Evolutionary conservation across 2,329 filamentous ascomycete species (phyloP), one percentile per base, ranked within the genome.

Genomic region (Monilinia aucupariae): DNA sequence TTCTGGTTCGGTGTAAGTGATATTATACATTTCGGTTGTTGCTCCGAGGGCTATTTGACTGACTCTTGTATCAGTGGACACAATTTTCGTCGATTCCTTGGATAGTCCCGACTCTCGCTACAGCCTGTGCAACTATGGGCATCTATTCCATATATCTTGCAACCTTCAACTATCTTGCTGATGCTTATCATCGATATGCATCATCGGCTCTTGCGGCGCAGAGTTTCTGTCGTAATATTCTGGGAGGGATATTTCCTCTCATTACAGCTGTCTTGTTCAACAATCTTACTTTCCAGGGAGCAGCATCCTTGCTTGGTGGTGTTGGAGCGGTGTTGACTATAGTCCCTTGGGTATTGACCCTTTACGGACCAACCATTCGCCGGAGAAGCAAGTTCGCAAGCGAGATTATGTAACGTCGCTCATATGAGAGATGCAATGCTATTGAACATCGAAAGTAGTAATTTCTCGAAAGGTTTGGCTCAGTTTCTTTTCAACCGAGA

Each of bases 121-220:
- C 96, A 41, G 84, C 81, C 0, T 83, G 91, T 64, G 87, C 91
- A 0, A 93, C 89, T 0, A 89, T 93, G 79, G 88, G 92, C 34
- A 96, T 97, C 67, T 93, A 91, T 74, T 87, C 85, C 48, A 85
- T 97, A 43, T 96, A 96, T 72, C 81, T 97, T 1, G 88, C 92
- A 3, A 90, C 91, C 0, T 96, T 97, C 78, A 97, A 97, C 73
- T 97, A 96, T 70, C 81, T 97, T 1, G 91, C 92, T 25, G 92
- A 97, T 72, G 88, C 87, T 1, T 97, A 96, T 74, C 88, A 92
- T 72, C 80, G 83, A 2, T 96, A 93, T 70, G 91, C 92, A 0
- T 91, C 87, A 47, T 94, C 90, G 0, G 92, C 92, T 0, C 78
- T 96, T 7, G 92, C 92, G 0, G 91, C 92, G 0, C 91, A 96